Conservation (phyloP, 1,139 yeast genomes). For the Martiniozyma asiatica region DNA sequence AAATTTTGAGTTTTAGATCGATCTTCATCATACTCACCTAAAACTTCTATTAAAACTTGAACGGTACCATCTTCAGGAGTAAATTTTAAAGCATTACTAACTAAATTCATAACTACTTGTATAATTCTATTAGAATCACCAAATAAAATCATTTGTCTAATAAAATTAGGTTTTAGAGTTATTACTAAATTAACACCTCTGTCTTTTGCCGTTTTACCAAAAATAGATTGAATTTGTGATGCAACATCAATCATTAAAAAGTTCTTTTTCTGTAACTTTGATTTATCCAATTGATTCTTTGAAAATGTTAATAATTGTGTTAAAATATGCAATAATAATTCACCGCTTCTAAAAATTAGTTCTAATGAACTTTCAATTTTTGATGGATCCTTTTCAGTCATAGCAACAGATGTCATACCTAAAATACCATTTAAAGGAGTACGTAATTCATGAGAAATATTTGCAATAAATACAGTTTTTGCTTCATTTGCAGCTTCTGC, state of each 20-base stretch:
- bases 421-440: conserved; percentile 93
- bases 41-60: conserved; percentile 47
- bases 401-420: conserved; percentile 91
- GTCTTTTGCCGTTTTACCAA: conserved; percentile 71
- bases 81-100: conserved; percentile 78
- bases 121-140: conserved; percentile 84
- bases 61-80: conserved; percentile 83
- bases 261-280: conserved; percentile 71
- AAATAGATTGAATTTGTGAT: conserved; percentile 76
- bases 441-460: conserved; percentile 87
- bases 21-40: conserved; percentile 59
- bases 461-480: conserved; percentile 88
- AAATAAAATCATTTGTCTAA: conserved; percentile 51
- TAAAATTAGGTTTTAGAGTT: conserved; percentile 43
- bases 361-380: conserved; percentile 60
- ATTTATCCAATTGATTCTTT: conserved; percentile 75
- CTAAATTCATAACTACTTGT: conserved; percentile 79
- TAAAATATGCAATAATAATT: conserved; percentile 69
- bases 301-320: conserved; percentile 85
- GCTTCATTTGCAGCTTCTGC: conserved; percentile 95
- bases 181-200: conserved; percentile 58
- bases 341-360: conserved; percentile 80
- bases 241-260: conserved; percentile 62
- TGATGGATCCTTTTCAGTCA: conserved; percentile 63
- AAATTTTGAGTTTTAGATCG: conserved; percentile 25